Percentiles rank a stretch among this genome's conserved stretches.
phyloP scores from a whole-genome alignment of 116 monocot species.

The Iris pallida region DNA sequence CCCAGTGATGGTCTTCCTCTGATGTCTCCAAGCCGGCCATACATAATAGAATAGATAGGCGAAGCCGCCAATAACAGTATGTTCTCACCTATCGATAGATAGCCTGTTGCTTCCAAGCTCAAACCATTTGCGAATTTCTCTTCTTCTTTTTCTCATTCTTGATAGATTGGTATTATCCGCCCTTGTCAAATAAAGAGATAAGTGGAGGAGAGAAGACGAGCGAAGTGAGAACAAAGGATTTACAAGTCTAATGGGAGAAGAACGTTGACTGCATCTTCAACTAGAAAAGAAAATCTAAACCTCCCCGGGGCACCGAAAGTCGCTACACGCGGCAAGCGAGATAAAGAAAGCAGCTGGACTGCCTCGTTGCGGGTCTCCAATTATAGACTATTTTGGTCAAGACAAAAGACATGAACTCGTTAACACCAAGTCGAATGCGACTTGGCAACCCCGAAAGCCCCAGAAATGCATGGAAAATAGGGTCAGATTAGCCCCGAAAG shows the following conservation, averaged over 20 bases:
- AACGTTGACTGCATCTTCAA: not conserved
- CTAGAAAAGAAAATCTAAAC: not conserved
- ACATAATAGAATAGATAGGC: conserved; percentile 5
- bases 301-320: not conserved
- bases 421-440: not conserved
- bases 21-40: not conserved
- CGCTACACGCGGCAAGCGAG: not conserved
- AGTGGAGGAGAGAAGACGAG: not conserved
- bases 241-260: not conserved
- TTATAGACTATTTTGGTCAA: too few relatives aligned
- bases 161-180: not conserved
- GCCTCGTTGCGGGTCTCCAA: not conserved
- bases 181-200: not conserved
- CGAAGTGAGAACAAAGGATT: not conserved
- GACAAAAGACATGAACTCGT: too few relatives aligned
- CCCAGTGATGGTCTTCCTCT: not conserved
- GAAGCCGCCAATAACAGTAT: not conserved
- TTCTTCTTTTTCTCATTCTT: not conserved
- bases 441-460: conserved; percentile 7
- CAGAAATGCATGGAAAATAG: not conserved
- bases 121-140: not conserved
- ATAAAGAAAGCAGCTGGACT: not conserved
- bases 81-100: not conserved
- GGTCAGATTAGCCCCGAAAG: not conserved
- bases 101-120: not conserved